Evolutionary conservation across 2,329 filamentous ascomycete species (phyloP), one percentile per base, ranked within the genome.

Genomic region (Pseudopithomyces maydicus): DNA sequence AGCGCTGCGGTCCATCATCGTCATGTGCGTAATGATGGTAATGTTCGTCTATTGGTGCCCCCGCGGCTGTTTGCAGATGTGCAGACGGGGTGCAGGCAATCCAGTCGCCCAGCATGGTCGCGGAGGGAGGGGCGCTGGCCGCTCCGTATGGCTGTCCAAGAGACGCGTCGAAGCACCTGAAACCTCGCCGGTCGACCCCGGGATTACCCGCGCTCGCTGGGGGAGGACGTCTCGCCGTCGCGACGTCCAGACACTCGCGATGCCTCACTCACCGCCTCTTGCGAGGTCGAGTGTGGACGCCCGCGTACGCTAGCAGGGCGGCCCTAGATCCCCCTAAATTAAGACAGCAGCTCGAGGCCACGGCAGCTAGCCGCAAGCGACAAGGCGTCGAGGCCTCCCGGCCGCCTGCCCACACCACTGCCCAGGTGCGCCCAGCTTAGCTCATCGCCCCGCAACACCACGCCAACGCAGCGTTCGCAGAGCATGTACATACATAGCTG

Each of bases 141-240:
- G 20, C 48, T 38, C 23, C 61, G 57, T 38, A 52, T 66, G 63
- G 61, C 54, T 48, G 15, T 41, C 50, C 32, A 39, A 1, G 3
- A 41, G 38, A 42, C 38, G 29, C 45, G 2, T 47, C n/a, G n/a
- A 32, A 19, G 53, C 52, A 57, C 48, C 44, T 64, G 59, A 64
- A 63, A 64, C 58, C 55, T 48, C 59, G 49, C 61, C 45, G 39
- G 51, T 41, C 61, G 57, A 60, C 64, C 63, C 69, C 69, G 67
- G 68, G 52, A 59, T 61, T 57, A 67, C 62, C 67, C 66, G 64
- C 62, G 36, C 32, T 12, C 35, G 7, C 32, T 23, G 46, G 36
- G 47, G 48, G 52, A 43, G 29, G 8, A 14, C n/a, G n/a, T n/a
- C n/a, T 43, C 44, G 17, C 50, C 36, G 22, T 14, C 15, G 17